Evolutionary conservation across 2,329 filamentous ascomycete genomes (phyloP), one percentile per base, ranked within the genome.

Genomic region (Alternaria rosae): DNA sequence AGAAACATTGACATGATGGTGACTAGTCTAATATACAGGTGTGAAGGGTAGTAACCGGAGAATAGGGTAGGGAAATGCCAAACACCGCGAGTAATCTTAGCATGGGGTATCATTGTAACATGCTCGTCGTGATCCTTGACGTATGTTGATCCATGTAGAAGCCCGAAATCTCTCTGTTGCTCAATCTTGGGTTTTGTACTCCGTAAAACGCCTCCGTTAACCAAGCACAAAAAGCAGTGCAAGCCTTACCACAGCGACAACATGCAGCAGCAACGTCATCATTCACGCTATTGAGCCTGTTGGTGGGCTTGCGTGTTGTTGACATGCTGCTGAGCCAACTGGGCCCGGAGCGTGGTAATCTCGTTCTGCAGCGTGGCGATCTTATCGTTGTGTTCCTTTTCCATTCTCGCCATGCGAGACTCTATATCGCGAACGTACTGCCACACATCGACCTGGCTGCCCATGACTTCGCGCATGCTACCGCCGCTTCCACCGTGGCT

Each of bases 391-490:
- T 84, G 81, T 59, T 85, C 83, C 68, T 84, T 81, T 59, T 82
- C 79, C 77, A 82, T 82, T 25, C 79, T 70, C 17, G 76, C 75
- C 75, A 84, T 81, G 17, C 80, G 77, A 32, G 72, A 86, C 72
- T 94, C 91, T 52, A 94, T 82, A 17, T 84, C 85, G 59, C 92
- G 88, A 32, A 94, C 87, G 71, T 93, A 93, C 5, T 85, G 81
- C 90, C 90, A 93, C 9, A 94, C 82, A 43, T 88, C 89, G 26
- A 75, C 62, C 13, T 74, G 70, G 26, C 65, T 88, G 81, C 54
- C 87, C 76, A 92, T 90, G 62, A 92, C 84, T 69, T 92, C 92
- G 64, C 87, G 87, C 66, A 87, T 87, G 71, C 87, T 89, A 62
- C 86, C 87, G 15, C 82, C 85, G 51, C 85, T 87, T 52, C 85